phyloP scores from a whole-genome alignment of 257 asterid genomes.

The Asclepias syriaca region DNA sequence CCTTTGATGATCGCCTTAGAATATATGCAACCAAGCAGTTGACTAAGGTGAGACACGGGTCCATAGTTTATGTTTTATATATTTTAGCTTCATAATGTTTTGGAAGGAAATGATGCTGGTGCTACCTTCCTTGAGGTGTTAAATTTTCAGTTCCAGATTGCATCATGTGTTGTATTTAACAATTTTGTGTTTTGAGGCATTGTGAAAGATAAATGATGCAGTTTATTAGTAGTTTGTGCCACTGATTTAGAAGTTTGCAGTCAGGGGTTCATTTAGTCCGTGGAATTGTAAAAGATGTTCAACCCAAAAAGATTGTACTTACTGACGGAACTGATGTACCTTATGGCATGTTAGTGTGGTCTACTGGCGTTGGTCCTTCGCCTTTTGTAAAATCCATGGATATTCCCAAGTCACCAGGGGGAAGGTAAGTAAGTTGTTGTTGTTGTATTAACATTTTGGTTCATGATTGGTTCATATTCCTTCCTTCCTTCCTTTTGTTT shows the following conservation, averaged over 20 bases:
- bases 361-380: constrained; percentile 98
- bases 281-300: constrained; percentile 88
- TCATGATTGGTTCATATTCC: too few species aligned
- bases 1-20: constrained; percentile 92
- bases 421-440: constrained; percentile 40
- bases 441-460: too few species aligned
- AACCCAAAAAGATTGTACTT: constrained; percentile 64
- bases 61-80: neutral
- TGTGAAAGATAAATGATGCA: neutral
- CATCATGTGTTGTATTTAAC: too few species aligned
- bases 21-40: constrained; percentile 77
- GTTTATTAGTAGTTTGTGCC: neutral
- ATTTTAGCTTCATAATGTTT: neutral
- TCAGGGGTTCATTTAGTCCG: constrained; percentile 92
- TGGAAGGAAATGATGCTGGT: neutral
- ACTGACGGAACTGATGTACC: constrained; percentile 82
- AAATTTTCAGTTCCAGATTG: too few species aligned
- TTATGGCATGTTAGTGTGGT: constrained; percentile 96
- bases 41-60: constrained; percentile 58
- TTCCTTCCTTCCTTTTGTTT: neutral
- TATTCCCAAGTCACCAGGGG: constrained; percentile 85
- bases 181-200: neutral
- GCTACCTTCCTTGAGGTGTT: too few species aligned
- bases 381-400: constrained; percentile 64
- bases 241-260: constrained; percentile 55